Base-by-base conservation (phyloP, 2,329 filamentous ascomycete genomes). In the Sarocladiaceae sp. region DNA sequence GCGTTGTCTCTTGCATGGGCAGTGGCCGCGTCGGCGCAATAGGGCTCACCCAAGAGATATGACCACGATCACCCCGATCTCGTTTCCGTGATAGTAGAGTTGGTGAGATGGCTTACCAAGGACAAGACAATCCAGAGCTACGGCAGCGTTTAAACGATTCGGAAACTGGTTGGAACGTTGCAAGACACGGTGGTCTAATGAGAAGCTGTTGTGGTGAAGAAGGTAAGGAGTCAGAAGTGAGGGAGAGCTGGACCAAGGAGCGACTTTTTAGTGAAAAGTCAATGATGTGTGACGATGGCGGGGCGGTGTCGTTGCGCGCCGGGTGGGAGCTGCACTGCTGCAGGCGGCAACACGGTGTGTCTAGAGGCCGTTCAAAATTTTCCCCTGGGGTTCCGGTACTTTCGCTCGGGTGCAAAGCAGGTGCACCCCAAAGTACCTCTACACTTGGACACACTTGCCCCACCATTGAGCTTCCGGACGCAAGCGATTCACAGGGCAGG, bases 201-300 rank as follows among this genome's bases (percentile, higher is more conserved):
- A 12, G 20, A 26, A 31, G n/a, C 6, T 48, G 44, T 5, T 48
- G 44, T 8, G 11, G 44, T 20, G 26, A 28, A 33, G 22, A 12
- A 29, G 12, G 44, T 29, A 12, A 17, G n/a, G 23, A 17, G 44
- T 7, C 20, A 22, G 22, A 33, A 33, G 44, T n/a, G 44, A 28
- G n/a, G 6, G 20, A 48, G 20, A 11, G 26, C 28, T 33, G 40
- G 23, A 26, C 13, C 22, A 25, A 42, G 22, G 37, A 42, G 25
- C 5, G 44, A 48, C 33, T 48, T 48, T 48, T 48, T 20, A 18
- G 18, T 17, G 23, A 22, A 48, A 48, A 48, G 44, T 48, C 44
- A 48, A 48, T 26, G 44, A 48, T 48, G 44, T 48, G 44, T 48
- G 44, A 48, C 44, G 44, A 48, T 48, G 44, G 44, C 44, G 44